A percentile compares a stretch with the other conserved stretches of the same genome.
phyloP scores from a whole-genome alignment of 805 yeast species.

The Candida odintsovae region DNA sequence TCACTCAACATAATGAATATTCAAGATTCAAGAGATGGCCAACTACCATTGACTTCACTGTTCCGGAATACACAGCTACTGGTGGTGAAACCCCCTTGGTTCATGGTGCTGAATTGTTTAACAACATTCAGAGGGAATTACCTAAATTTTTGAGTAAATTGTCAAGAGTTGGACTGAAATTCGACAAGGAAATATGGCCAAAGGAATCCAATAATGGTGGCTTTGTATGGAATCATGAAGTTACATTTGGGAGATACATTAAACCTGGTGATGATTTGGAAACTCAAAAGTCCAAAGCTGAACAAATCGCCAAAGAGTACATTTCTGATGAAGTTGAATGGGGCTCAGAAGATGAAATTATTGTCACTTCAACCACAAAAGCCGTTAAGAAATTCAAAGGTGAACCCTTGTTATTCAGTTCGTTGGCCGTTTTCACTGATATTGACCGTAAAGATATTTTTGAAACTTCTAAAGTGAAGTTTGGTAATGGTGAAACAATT shows the following conservation, averaged over 20 bases:
- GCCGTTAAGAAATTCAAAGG: slow-evolving; percentile 13
- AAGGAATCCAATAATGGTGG: slow-evolving; percentile 8
- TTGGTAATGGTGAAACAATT: slow-evolving; percentile 21
- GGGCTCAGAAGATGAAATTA: slow-evolving; percentile 21
- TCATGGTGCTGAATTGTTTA: slow-evolving; percentile 29
- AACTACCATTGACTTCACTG: slow-evolving; percentile 21
- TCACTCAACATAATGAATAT: slow-evolving; percentile 30
- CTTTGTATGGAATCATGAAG: slow-evolving; percentile 25
- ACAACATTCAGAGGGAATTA: slow-evolving; percentile 10
- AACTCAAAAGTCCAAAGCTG: slow-evolving; percentile 24
- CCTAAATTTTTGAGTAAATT: slow-evolving; percentile 24
- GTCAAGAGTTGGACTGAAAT: slow-evolving; percentile 21
- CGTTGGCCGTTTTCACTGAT: slow-evolving; percentile 21
- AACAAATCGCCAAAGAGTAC: slow-evolving; percentile 14
- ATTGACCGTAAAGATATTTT: slow-evolving; percentile 3
- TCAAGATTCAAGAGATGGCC: slow-evolving; percentile 28
- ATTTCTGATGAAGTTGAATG: slow-evolving; percentile 26
- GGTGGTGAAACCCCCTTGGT: slow-evolving; percentile 32
- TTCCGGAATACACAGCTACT: slow-evolving; percentile 17
- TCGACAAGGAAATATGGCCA: slow-evolving; percentile 25
- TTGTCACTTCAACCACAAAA: slow-evolving; percentile 9
- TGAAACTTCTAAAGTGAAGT: slow-evolving; percentile 7
- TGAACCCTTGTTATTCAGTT: slow-evolving; percentile 22
- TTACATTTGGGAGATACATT: slow-evolving; percentile 28
- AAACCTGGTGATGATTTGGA: slow-evolving; percentile 20